phyloP scores from a whole-genome alignment of 371 early-diverging fungal species.

The Phascolomyces articulosus region DNA sequence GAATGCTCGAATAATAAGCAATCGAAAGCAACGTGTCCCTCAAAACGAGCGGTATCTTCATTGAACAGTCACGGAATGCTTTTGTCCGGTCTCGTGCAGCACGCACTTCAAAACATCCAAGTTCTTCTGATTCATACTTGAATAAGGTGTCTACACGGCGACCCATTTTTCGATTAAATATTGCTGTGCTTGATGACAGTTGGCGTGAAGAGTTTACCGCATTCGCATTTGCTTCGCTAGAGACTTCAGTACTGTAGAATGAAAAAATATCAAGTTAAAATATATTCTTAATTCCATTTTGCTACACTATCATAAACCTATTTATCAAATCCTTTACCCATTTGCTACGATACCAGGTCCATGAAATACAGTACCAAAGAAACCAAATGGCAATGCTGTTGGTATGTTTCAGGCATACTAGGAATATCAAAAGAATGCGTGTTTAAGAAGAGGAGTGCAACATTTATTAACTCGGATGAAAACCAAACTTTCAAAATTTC shows the following conservation, averaged over 20 bases:
- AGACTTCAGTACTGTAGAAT: constrained; percentile 11
- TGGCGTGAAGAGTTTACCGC: constrained; percentile 6
- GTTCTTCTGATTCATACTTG: constrained; percentile 5
- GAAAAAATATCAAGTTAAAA: too few species aligned
- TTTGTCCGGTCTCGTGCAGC: constrained; percentile 1
- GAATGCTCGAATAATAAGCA: neutral
- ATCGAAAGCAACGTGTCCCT: constrained; percentile 14
- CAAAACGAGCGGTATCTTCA: constrained; percentile 16
- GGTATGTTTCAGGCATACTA: neutral
- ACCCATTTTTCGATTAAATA: constrained; percentile 12
- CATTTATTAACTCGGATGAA: too few species aligned
- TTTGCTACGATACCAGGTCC: neutral
- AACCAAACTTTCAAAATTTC: too few species aligned
- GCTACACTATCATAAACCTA: too few species aligned
- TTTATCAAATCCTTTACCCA: neutral
- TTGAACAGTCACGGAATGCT: neutral
- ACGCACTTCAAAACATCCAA: constrained; percentile 13
- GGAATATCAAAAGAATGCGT: too few species aligned
- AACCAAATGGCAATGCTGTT: neutral
- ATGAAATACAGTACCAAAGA: neutral
- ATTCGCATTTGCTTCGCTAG: constrained; percentile 8
- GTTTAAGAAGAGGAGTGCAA: too few species aligned
- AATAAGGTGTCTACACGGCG: constrained; percentile 15
- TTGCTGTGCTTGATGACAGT: constrained; percentile 10
- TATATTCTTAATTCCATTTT: too few species aligned